Evolutionary conservation across 2,329 filamentous ascomycete genomes (phyloP), one percentile per base, ranked within the genome.

Genomic region (Aspergillus sp.): DNA sequence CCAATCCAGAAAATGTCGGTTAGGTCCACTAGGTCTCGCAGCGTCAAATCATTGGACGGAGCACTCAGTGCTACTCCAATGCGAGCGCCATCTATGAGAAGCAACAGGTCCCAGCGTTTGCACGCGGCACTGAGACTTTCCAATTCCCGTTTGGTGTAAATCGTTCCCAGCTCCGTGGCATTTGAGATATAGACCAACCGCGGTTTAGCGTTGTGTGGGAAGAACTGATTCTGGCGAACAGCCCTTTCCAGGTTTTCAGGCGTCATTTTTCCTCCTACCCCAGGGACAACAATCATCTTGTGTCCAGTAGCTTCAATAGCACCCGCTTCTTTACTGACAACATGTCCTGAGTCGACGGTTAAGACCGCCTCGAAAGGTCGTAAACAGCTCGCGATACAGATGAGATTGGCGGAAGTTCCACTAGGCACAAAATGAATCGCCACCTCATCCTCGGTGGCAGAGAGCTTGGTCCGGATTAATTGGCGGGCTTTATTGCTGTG

Each of bases 1-100:
- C 75, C 75, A 33, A 78, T 77, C 75, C 75, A 78, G 61, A 78
- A 78, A 17, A 78, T 74, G 47, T 78, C 75, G 0, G 72, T 75
- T 37, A 76, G 54, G 4, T 74, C 69, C 1, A 75, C 57, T 5
- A 78, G 59, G 46, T 78, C 75, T 0, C 54, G 53, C 4, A 75
- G 61, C 0, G 66, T 69, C 59, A 77, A 57, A 47, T 76, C 72
- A 35, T 73, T 76, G 19, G 57, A 60, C 7, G 54, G 58, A 0
- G 74, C 73, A 1, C 70, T 66, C 9, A 78, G 55, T 0, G 75
- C 75, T 4, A 62, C 61, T 7, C 65, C 66, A 6, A 78, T 68
- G 1, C 75, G 69, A 0, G 75, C 75, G 0, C 75, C 75, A 33
- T 78, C 75, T 19, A 77, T 64, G 33, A 77, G 68, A 0, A 78